Conservation (phyloP, 345 rosid species). For the Carallia pectinifolia region DNA sequence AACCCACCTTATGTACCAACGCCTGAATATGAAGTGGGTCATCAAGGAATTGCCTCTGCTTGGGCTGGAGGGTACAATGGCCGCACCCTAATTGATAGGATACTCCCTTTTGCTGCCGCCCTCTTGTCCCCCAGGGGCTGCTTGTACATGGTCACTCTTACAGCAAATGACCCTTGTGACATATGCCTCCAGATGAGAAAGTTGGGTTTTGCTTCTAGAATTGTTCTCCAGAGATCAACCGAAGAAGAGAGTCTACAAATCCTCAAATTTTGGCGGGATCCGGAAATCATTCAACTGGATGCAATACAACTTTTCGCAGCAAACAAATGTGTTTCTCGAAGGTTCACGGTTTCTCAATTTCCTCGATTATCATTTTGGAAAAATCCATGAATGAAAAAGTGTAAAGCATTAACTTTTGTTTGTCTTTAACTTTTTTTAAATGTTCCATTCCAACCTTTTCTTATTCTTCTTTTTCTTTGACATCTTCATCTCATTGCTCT, state of each 20-base stretch:
- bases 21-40: constrained; percentile 80
- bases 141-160: constrained; percentile 71
- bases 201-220: constrained; percentile 66
- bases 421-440: too few relatives aligned
- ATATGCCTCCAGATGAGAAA: constrained; percentile 69
- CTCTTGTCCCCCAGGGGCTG: constrained; percentile 75
- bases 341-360: constrained; percentile 33
- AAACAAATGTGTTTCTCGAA: constrained; percentile 20
- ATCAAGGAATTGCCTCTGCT: constrained; percentile 58
- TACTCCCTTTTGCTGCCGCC: constrained; percentile 53
- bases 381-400: constrained; percentile 12
- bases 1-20: constrained; percentile 97
- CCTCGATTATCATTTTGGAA: constrained; percentile 27
- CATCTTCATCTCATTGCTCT: too few relatives aligned
- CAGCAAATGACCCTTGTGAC: constrained; percentile 50
- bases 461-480: too few relatives aligned
- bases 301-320: constrained; percentile 17
- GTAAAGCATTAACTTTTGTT: neutral
- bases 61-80: constrained; percentile 97
- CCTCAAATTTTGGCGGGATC: constrained; percentile 56
- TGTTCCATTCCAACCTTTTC: too few relatives aligned
- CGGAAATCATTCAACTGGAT: constrained; percentile 17
- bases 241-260: constrained; percentile 68
- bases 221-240: constrained; percentile 73
- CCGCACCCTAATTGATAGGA: constrained; percentile 54